Conservation (phyloP, 208 protist species). For the Wallacemonas sp. region DNA sequence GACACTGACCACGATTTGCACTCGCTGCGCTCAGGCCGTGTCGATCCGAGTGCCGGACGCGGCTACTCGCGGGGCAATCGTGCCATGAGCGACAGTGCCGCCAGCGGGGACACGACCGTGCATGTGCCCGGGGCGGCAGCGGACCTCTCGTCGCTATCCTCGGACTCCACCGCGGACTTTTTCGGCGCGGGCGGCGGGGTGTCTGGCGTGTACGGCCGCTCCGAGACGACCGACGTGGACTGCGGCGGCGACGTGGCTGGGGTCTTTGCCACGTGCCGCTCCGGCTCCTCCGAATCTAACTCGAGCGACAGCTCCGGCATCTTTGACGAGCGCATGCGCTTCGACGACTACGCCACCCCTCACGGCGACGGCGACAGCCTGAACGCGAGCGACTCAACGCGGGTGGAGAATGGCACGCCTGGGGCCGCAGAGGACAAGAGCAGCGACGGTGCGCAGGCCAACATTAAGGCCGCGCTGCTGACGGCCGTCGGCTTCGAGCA, state of each 20-base stretch:
- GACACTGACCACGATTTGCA: not conserved
- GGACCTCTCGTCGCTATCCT: conserved; percentile 11
- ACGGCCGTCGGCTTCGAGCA: conserved; percentile 12
- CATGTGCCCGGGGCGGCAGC: not conserved
- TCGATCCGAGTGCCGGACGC: too few species aligned
- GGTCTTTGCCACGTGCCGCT: conserved; percentile 43
- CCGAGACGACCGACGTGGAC: not conserved
- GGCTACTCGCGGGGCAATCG: not conserved
- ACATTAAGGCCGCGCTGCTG: not conserved
- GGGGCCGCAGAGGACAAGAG: not conserved
- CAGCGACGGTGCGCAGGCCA: not conserved
- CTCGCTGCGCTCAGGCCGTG: conserved; percentile 2
- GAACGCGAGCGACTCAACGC: not conserved
- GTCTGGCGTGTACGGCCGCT: not conserved
- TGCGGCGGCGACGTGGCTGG: not conserved
- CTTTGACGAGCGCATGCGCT: conserved; percentile 18
- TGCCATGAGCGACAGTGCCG: not conserved
- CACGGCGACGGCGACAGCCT: not conserved
- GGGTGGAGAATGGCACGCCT: not conserved
- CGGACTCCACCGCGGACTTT: not conserved
- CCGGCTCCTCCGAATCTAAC: conserved; percentile 2
- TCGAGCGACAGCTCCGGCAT: conserved; percentile 6
- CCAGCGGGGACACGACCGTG: conserved; percentile 4
- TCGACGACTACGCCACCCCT: conserved; percentile 13
- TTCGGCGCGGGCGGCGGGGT: not conserved